phyloP scores from a whole-genome alignment of 805 yeast species.

The Schizosaccharomyces osmophilus region DNA sequence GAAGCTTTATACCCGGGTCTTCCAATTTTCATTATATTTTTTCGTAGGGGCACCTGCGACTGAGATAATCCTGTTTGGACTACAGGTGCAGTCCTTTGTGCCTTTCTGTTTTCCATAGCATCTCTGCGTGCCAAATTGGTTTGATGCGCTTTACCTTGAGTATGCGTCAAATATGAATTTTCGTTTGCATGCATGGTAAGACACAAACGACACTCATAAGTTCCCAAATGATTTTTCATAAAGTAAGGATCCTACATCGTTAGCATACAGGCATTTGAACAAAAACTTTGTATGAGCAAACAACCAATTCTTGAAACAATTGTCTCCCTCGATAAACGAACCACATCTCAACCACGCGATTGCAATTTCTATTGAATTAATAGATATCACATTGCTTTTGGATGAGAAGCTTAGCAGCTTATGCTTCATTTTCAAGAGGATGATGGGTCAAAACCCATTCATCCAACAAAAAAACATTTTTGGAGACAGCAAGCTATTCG shows the following conservation, averaged over 20 bases:
- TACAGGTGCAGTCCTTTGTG: constrained; percentile 2
- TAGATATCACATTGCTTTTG: too few relatives aligned
- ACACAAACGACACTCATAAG: constrained; percentile 64
- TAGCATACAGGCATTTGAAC: too few relatives aligned
- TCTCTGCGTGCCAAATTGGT: constrained; percentile 38
- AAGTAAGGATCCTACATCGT: constrained; percentile 45
- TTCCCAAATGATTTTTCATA: constrained; percentile 59
- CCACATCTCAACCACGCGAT: too few relatives aligned
- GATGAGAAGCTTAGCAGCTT: too few relatives aligned
- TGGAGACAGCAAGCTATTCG: too few relatives aligned
- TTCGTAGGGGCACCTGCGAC: constrained; percentile 20
- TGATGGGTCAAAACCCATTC: too few relatives aligned
- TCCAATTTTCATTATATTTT: constrained; percentile 37
- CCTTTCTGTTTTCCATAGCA: constrained; percentile 11
- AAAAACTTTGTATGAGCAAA: too few relatives aligned
- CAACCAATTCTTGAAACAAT: too few relatives aligned
- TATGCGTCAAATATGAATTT: constrained; percentile 58
- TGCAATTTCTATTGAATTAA: too few relatives aligned
- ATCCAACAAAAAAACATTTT: too few relatives aligned
- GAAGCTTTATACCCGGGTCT: constrained; percentile 44
- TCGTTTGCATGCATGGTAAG: constrained; percentile 60
- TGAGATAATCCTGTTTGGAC: constrained; percentile 7
- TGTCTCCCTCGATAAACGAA: too few relatives aligned
- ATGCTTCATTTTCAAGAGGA: too few relatives aligned
- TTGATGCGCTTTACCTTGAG: constrained; percentile 66